Evolutionary conservation across 495 filamentous ascomycete species (phyloP), one percentile per base, ranked within the genome.

Genomic region (Tuber brumale): DNA sequence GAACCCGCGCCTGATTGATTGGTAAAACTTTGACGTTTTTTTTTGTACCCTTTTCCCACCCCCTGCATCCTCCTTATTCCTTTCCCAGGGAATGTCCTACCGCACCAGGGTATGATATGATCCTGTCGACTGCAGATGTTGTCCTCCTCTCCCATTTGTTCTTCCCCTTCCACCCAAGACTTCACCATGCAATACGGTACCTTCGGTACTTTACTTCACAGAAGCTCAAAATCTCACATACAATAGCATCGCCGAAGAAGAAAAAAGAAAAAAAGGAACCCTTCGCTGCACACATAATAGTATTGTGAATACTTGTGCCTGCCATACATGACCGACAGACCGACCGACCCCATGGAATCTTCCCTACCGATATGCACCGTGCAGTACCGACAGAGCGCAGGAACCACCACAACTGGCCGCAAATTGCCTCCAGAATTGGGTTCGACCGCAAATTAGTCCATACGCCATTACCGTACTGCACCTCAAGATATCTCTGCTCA

Each of bases 71-170:
- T 16, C 57, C 57, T 10, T 31, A 7, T 23, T 6, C 14, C 27
- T 16, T 66, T 66, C 27, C 27, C 27, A 35, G 57, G 57, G 57
- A 66, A 66, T 66, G 57, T 66, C 57, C 57, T 66, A 31, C 57
- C 57, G 57, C 35, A 66, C 57, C 57, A 27, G 23, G 27, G 57
- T 66, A 66, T 66, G 57, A 66, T 66, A 66, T 66, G 57, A 66
- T 66, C 12, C 12, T 35, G 57, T 66, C 27, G 27, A 66, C 27
- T 35, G 27, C 57, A 66, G 57, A 66, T 66, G n/a, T n/a, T 35
- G 57, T 35, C 10, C 57, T 66, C 12, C 23, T 16, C 27, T n/a
- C 48, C 23, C 48, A 6, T 57, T 57, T 7, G 21, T n/a, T 57
- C 48, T 23, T 5, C 2, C 7, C 48, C 48, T 39, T n/a, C n/a